A percentile compares a stretch with the other conserved stretches of the same genome.
phyloP scores from a whole-genome alignment of 2,329 filamentous ascomycete genomes.

The Arthrobotrys sinensis region DNA sequence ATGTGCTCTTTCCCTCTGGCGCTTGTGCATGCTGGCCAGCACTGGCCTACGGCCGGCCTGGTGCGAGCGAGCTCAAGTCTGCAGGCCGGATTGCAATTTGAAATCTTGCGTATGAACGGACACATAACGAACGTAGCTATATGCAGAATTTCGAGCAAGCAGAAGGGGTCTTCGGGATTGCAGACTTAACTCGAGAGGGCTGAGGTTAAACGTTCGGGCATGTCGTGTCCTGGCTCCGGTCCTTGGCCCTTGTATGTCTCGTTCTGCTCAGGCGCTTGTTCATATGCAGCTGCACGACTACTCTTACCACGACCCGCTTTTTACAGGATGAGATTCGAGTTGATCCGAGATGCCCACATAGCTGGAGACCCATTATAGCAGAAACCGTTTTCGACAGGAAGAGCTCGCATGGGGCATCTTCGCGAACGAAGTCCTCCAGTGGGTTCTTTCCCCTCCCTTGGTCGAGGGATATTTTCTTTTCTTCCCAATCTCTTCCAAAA shows the following conservation, averaged over 20 bases:
- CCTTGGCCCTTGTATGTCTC: background rate
- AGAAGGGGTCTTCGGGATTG: conserved; percentile 5
- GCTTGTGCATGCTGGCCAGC: conserved; percentile 23
- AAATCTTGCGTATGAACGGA: conserved; percentile 5
- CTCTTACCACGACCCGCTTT: conserved; percentile 44
- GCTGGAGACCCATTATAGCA: conserved; percentile 17
- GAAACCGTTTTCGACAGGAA: conserved; percentile 47
- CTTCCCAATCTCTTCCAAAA: conserved; percentile 27
- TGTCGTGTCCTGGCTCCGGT: conserved; percentile 17
- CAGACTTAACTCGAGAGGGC: background rate
- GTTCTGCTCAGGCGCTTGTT: conserved; percentile 30
- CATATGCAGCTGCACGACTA: conserved; percentile 12
- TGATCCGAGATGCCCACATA: conserved; percentile 50
- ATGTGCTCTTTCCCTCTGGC: conserved; percentile 45
- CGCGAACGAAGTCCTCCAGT: conserved; percentile 50
- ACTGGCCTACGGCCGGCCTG: conserved; percentile 22
- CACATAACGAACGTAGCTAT: conserved; percentile 9
- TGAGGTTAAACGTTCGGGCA: conserved; percentile 24
- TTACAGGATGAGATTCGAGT: conserved; percentile 50
- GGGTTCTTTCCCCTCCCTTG: conserved; percentile 35
- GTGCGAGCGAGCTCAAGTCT: conserved; percentile 42
- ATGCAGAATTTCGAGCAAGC: conserved; percentile 20
- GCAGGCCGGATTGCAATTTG: conserved; percentile 10
- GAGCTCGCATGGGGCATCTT: conserved; percentile 59
- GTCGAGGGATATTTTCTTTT: conserved; percentile 44